Evolutionary conservation across 2,329 filamentous ascomycete genomes (phyloP).

Genomic region (Lachnellula cervina): DNA sequence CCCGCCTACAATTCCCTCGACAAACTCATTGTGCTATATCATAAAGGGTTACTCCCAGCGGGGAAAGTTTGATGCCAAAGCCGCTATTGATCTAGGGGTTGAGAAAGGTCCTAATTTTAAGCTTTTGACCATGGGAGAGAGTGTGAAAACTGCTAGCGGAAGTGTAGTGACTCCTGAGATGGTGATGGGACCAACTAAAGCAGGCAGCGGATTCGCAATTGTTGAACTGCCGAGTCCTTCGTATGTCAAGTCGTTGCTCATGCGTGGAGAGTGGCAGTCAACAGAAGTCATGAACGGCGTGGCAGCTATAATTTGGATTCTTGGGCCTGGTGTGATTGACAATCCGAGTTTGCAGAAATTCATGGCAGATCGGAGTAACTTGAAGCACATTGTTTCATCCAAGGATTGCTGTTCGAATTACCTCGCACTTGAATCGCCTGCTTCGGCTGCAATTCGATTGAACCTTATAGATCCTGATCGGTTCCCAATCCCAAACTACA

Average conservation of each 20-base stretch:
- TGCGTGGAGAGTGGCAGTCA: conserved; percentile 67
- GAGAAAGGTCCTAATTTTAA: conserved; percentile 53
- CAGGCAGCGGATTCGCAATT: conserved; percentile 71
- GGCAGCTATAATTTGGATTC: conserved; percentile 71
- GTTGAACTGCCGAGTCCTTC: conserved; percentile 69
- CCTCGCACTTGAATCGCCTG: conserved; percentile 63
- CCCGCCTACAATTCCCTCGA: conserved; percentile 62
- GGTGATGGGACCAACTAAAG: conserved; percentile 65
- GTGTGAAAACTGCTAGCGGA: conserved; percentile 59
- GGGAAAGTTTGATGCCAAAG: conserved; percentile 70
- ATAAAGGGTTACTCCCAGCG: conserved; percentile 70
- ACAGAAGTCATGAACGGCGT: conserved; percentile 62
- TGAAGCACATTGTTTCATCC: conserved; percentile 75
- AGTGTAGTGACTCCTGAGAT: conserved; percentile 75
- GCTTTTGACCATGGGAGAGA: conserved; percentile 57
- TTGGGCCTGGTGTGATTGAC: conserved; percentile 62
- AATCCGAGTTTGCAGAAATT: conserved; percentile 64
- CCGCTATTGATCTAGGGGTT: conserved; percentile 63
- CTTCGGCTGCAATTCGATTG: conserved; percentile 63
- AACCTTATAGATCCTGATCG: conserved; percentile 67
- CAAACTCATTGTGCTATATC: conserved; percentile 78
- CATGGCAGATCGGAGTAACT: conserved; percentile 53
- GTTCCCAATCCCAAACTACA: conserved; percentile 68
- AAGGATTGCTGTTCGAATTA: conserved; percentile 71
- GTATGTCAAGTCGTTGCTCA: conserved; percentile 66